These are phyloP conservation scores for Lachnellula occidentalis DNA, from an alignment of 2,329 filamentous ascomycete species.

Conservation along the genomic window DNA sequence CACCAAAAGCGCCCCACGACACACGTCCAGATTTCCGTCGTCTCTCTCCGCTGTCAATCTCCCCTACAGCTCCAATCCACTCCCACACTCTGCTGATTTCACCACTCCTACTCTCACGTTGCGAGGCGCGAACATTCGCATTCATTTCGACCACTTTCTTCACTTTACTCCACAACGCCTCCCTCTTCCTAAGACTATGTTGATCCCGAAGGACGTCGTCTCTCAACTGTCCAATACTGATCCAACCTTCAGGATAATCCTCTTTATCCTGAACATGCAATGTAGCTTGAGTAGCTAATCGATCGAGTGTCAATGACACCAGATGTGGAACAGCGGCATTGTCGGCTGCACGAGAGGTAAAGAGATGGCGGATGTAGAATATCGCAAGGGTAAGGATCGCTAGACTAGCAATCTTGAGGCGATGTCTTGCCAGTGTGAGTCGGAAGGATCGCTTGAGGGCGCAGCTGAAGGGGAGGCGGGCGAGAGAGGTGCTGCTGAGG, in stretches of 20 bases:
- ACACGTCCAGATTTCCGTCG: constrained; percentile 47
- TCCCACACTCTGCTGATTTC: constrained; percentile 65
- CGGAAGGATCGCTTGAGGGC: constrained; percentile 72
- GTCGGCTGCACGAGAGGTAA: constrained; percentile 58
- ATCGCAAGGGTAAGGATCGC: constrained; percentile 43
- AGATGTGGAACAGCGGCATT: constrained; percentile 68
- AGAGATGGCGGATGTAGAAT: constrained; percentile 59
- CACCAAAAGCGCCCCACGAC: constrained; percentile 26
- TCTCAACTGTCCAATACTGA: constrained; percentile 82
- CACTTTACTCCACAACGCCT: constrained; percentile 80
- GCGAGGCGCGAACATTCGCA: constrained; percentile 74
- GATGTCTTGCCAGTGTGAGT: constrained; percentile 79
- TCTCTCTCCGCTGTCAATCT: constrained; percentile 29
- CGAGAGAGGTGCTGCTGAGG: constrained; percentile 84
- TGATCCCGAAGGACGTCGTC: constrained; percentile 85
- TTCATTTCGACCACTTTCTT: constrained; percentile 85
- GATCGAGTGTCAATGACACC: constrained; percentile 77
- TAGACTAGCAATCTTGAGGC: constrained; percentile 72
- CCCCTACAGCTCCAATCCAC: constrained; percentile 57
- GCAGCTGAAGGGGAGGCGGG: constrained; percentile 82
- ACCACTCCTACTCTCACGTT: constrained; percentile 62
- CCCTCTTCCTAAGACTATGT: constrained; percentile 69
- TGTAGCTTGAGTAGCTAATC: constrained; percentile 77
- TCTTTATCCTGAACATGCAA: constrained; percentile 61
- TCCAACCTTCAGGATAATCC: constrained; percentile 66